Base-by-base conservation (phyloP, 768 basidiomycete genomes). In the Candolleomyces efflorescens region DNA sequence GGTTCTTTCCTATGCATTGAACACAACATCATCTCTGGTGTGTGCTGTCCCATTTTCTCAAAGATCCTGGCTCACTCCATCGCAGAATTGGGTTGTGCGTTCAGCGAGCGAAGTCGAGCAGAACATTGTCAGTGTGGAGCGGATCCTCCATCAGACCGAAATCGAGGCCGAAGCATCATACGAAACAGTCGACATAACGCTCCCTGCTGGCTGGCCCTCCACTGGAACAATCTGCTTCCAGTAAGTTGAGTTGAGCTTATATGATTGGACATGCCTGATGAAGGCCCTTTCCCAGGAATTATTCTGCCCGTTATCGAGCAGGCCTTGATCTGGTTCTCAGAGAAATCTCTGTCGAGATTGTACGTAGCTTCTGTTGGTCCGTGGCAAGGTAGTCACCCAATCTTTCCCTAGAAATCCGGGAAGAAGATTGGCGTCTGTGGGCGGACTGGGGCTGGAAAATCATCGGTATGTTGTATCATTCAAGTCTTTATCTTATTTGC, bases 361-460 rank as follows among this genome's bases (percentile, higher is more conserved):
- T 89, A 61, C 55, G 81, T 62, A n/a, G 12, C 18, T 18, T 36
- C 1, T 36, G 11, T 12, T 15, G 39, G 38, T 54, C 5, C 15
- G 22, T 10, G 11, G 5, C 5, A 11, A 49, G 50, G 27, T 36
- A 38, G 38, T 45, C n/a, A 45, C 9, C 36, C 36, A 46, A 54
- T 46, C 38, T n/a, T 50, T 51, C 5, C 43, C 24, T 47, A 90
- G 88, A 77, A 83, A 64, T 77, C 89, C 0, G 83, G 80, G 47
- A 90, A 95, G 68, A 96, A 94, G 70, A 83, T 96, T 46, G 96
- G 96, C n/a, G 85, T 97, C 4, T 83, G 87, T 69, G 91, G 90
- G 3, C 71, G 90, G 60, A 96, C 94, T 4, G 94, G 91, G 18
- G 80, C 87, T 67, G 82, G 89, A 60, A 90, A 90, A 71, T 89